Evolutionary conservation across 176 grass and related monocot species (phyloP).

Genomic region (Sorghum bicolor): DNA sequence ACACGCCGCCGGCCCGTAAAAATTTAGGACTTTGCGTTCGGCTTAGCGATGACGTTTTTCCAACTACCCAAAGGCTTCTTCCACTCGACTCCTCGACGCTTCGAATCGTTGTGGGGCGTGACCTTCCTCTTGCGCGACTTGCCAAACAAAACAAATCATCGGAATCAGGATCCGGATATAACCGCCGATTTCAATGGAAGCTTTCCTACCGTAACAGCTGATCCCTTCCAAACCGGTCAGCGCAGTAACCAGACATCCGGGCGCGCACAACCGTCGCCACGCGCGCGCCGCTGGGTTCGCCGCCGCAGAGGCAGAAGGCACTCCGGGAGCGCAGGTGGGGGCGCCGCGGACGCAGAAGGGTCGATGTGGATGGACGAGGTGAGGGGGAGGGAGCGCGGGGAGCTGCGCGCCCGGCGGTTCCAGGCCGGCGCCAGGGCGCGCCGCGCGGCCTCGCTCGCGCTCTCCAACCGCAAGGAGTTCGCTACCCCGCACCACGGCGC

Average conservation of each 20-base stretch:
- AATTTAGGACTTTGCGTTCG: not conserved
- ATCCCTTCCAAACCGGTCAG: not conserved
- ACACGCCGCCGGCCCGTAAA: too few relatives aligned
- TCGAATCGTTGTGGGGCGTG: not conserved
- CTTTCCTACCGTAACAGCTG: not conserved
- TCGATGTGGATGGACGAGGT: conserved; percentile 75
- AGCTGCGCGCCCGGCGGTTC: conserved; percentile 48
- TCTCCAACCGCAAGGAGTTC: conserved; percentile 89
- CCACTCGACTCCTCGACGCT: not conserved
- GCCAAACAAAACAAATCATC: not conserved
- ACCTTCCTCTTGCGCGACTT: not conserved
- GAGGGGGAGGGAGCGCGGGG: conserved; percentile 69
- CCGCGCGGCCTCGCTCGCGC: conserved; percentile 52
- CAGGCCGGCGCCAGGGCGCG: conserved; percentile 34
- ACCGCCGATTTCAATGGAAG: conserved; percentile 7
- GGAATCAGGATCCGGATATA: not conserved
- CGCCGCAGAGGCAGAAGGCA: conserved; percentile 2
- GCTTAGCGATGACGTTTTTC: not conserved
- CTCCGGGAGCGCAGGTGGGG: not conserved
- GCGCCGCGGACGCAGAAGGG: not conserved
- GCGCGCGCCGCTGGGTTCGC: not conserved
- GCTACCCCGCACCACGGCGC: conserved; percentile 67
- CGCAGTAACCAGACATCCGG: not conserved
- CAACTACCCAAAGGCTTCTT: not conserved
- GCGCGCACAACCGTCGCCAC: not conserved